Percentiles rank a stretch among this genome's conserved stretches.
Conservation (phyloP, 768 basidiomycete genomes). For the Lentinula raphanica region DNA sequence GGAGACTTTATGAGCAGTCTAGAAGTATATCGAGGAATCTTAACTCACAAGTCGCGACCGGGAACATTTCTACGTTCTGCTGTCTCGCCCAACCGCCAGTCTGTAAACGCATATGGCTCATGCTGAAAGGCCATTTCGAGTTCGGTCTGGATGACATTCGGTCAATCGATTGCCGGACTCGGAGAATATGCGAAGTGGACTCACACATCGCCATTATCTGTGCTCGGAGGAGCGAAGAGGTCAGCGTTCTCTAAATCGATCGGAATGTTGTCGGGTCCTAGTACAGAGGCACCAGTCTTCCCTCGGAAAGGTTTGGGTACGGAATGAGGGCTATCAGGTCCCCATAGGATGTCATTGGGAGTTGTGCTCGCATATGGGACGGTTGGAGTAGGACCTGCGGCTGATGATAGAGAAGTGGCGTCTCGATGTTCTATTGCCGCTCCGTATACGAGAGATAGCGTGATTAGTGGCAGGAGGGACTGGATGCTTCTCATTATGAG, state of each 20-base stretch:
- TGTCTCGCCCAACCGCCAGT: conserved; percentile 66
- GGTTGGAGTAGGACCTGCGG: conserved; percentile 30
- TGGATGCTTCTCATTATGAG: neutral
- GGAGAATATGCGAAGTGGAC: neutral
- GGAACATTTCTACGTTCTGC: conserved; percentile 42
- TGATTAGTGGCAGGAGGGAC: neutral
- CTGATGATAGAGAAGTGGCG: conserved; percentile 10
- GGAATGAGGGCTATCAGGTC: conserved; percentile 17
- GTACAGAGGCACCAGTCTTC: conserved; percentile 33
- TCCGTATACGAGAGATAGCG: neutral
- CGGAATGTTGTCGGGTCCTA: conserved; percentile 55
- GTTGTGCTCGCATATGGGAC: conserved; percentile 38
- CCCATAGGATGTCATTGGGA: conserved; percentile 40
- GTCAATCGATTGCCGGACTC: neutral
- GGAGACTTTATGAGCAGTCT: neutral
- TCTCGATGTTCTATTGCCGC: neutral
- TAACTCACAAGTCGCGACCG: conserved; percentile 29
- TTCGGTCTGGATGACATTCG: conserved; percentile 23
- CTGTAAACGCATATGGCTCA: conserved; percentile 56
- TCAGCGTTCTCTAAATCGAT: conserved; percentile 56
- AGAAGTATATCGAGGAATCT: neutral
- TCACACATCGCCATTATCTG: conserved; percentile 43
- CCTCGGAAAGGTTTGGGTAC: conserved; percentile 33
- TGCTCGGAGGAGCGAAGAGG: conserved; percentile 53
- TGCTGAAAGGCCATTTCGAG: conserved; percentile 59